These are phyloP conservation scores for Beauveria bassiana DNA, from an alignment of 2,329 filamentous ascomycete genomes.

Conservation along the genomic window DNA sequence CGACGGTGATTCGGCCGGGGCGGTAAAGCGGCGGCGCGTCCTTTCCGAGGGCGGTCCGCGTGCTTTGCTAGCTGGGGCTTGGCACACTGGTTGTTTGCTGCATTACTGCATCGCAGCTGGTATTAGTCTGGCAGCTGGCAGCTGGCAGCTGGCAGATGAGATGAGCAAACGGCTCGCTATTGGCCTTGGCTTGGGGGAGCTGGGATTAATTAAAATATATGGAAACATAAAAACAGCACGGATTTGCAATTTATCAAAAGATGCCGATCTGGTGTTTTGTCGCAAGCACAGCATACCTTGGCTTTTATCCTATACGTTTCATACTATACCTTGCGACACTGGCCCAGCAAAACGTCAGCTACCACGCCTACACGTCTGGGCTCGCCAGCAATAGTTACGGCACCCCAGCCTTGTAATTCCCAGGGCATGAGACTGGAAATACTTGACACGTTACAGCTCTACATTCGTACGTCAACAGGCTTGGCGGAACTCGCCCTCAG, in stretches of 20 bases:
- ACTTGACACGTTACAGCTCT: not conserved
- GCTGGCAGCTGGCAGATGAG: not conserved
- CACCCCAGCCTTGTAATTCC: not conserved
- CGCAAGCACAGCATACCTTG: no score
- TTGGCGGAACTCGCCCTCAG: not conserved
- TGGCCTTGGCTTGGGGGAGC: not conserved
- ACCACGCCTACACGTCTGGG: not conserved
- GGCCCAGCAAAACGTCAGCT: not conserved
- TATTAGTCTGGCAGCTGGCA: not conserved
- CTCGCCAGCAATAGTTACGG: not conserved
- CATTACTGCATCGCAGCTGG: not conserved
- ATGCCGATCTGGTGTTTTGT: no score
- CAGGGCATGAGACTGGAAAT: not conserved
- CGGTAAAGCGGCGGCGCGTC: constrained; percentile 7
- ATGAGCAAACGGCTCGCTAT: not conserved
- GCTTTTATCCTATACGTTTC: no score
- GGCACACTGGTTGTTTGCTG: not conserved
- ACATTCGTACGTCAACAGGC: not conserved
- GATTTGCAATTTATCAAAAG: no score
- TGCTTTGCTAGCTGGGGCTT: not conserved
- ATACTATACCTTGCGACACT: no score
- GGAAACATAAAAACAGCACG: no score
- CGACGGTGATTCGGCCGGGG: constrained; percentile 1
- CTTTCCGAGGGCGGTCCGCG: not conserved
- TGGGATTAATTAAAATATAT: no score